Base-by-base conservation (phyloP, 306 rosid species). In the Acmispon strigosus region DNA sequence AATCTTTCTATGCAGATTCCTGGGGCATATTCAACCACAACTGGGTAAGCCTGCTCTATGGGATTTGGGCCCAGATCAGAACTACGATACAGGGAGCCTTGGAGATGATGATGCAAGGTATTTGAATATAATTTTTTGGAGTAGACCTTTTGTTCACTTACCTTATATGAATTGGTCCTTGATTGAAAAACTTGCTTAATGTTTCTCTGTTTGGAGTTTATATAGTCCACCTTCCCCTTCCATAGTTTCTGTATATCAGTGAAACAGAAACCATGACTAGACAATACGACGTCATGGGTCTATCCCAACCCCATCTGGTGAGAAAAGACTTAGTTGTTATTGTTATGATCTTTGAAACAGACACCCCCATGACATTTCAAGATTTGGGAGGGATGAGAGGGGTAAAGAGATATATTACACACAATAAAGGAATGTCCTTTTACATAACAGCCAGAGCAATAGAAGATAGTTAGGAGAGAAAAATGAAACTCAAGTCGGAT, bases 61-160 rank as follows among this genome's bases (percentile, higher is more conserved):
- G 99, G 99, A 91, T 57, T 74, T 91, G 83, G 89, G 81, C 76
- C 85, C 96, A 9, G 93, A 95, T 78, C 96, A 91, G 66, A 95
- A 86, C 77, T 74, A 75, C 57, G 81, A 81, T 68, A 65, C 85
- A 43, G 86, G 90, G 81, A 87, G 78, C 72, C 78, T 54, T 18
- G 77, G 60, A 66, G 84, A 79, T 67, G 84, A 79, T 6, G 77
- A 79, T 75, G 62, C 79, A 76, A 83, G 86, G 86, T 83, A 83
- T 70, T 59, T 68, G 29, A 52, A 73, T 62, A 14, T 42, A 20
- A 53, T 63, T 39, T 54, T 53, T 59, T n/a, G 17, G 73, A 32
- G 44, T 34, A 34, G 45, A 1, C 52, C 22, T 27, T 32, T 36
- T 74, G 49, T 47, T 73, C 36, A 8, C 52, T 61, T 22, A 45